Evolutionary conservation across 371 early-diverging fungal species (phyloP), one percentile per base, ranked within the genome.

Genomic region (Mucor racemosus): DNA sequence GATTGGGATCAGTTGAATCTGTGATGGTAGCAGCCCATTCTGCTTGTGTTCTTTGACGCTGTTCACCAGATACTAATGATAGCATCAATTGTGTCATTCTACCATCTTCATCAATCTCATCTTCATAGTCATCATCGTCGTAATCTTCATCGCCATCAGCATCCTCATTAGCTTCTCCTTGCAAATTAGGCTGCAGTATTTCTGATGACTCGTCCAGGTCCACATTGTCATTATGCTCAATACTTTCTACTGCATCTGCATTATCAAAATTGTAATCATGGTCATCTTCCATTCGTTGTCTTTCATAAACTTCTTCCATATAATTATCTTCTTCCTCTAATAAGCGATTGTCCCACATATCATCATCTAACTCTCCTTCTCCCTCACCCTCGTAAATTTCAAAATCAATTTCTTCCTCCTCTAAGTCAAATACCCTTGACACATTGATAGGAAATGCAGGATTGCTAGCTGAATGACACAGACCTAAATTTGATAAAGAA

Each of bases 401-500:
- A 36, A 69, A 66, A 1, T 67, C 67, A 13, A 71, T 50, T 13
- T 65, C 65, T 14, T 65, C 62, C 0, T 35, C 72, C 39, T 62
- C 68, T 7, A 67, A 10, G 50, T 72, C 75, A 42, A 65, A 46
- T 15, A 65, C 60, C 35, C 58, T 41, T 0, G 57, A 50, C 7
- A 72, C 35, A 59, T 72, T 62, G 33, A 76, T 50, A 1, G 75
- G 77, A 60, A 72, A 82, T 0, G 75, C 54, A 0, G 80, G 80
- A 33, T 58, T 39, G 17, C 33, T 60, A 10, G 79, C 78, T 2
- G 80, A 76, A 58, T 78, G 79, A 21, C 71, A 62, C n/a, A 80
- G 15, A 21, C 69, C 64, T 26, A 80, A 26, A n/a, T 58, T 64
- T 2, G 56, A 19, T 9, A 77, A 33, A 10, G 68, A 40, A 19